Evolutionary conservation across 2,329 filamentous ascomycete species (phyloP).

Genomic region (Podosphaera xanthii): DNA sequence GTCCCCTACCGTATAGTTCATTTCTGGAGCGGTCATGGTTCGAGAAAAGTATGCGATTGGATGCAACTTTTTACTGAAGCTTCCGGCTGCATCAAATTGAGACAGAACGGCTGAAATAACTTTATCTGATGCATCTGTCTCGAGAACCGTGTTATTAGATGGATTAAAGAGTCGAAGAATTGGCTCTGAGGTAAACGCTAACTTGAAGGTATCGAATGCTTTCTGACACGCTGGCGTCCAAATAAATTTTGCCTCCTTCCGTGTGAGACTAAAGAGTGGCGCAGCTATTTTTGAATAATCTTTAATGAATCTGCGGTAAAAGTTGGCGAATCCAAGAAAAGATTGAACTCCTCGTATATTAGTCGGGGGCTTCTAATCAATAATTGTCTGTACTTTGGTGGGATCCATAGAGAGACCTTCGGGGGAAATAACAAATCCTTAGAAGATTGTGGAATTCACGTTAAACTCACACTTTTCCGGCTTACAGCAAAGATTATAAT

Average conservation of each 20-base stretch:
- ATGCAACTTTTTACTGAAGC: background rate
- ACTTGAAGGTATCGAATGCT: background rate
- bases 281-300: background rate
- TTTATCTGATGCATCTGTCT: constrained; percentile 1
- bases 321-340: background rate
- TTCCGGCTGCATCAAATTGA: background rate
- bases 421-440: background rate
- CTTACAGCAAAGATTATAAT: background rate
- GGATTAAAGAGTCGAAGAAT: background rate
- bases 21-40: background rate
- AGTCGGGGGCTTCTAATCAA: background rate
- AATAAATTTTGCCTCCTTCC: background rate
- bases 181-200: background rate
- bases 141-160: background rate
- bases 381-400: background rate
- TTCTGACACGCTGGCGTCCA: background rate
- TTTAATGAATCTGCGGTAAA: background rate
- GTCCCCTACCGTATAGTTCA: background rate
- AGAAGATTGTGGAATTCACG: background rate
- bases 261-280: background rate
- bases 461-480: background rate
- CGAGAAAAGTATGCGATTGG: background rate
- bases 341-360: background rate
- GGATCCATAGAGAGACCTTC: background rate
- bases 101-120: background rate